Conservation (phyloP, 192 early-diverging fungal species). For the Rhizophagus prolifer region DNA sequence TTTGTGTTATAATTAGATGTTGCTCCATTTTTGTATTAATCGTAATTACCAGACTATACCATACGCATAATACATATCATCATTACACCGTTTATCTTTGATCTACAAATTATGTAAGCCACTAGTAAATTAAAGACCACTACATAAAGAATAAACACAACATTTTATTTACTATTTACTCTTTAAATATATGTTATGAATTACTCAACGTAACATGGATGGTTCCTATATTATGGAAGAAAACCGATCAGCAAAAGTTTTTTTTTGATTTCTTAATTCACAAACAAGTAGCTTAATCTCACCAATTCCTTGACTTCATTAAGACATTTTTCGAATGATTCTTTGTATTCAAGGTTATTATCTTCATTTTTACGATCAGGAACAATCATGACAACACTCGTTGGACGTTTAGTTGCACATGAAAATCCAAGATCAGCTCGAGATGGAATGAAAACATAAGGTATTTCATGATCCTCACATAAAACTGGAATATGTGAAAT, state of each 20-base stretch:
- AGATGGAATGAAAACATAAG: slow-evolving; percentile 94
- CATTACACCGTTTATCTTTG: too few relatives aligned
- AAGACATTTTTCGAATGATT: slow-evolving; percentile 81
- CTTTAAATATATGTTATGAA: neutral
- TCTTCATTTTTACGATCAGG: slow-evolving; percentile 69
- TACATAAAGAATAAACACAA: too few relatives aligned
- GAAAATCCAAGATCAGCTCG: slow-evolving; percentile 94
- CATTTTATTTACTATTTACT: too few relatives aligned
- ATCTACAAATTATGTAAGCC: too few relatives aligned
- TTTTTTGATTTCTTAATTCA: neutral
- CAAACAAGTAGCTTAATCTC: neutral
- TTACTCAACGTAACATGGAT: neutral
- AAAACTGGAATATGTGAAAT: slow-evolving; percentile 96
- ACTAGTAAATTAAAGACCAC: too few relatives aligned
- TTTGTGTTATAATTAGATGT: too few relatives aligned
- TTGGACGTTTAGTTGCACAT: slow-evolving; percentile 93
- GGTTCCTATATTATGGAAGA: neutral
- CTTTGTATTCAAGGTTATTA: slow-evolving; percentile 77
- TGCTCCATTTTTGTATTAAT: too few relatives aligned
- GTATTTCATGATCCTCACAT: slow-evolving; percentile 94
- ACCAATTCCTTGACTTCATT: slow-evolving; percentile 77
- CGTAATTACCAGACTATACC: too few relatives aligned
- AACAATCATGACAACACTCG: slow-evolving; percentile 85
- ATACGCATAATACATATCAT: too few relatives aligned
- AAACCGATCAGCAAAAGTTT: neutral